Percentiles rank a stretch among this genome's conserved stretches.
Conservation (phyloP, 768 basidiomycete species). For the Podaxis mareebaensis region DNA sequence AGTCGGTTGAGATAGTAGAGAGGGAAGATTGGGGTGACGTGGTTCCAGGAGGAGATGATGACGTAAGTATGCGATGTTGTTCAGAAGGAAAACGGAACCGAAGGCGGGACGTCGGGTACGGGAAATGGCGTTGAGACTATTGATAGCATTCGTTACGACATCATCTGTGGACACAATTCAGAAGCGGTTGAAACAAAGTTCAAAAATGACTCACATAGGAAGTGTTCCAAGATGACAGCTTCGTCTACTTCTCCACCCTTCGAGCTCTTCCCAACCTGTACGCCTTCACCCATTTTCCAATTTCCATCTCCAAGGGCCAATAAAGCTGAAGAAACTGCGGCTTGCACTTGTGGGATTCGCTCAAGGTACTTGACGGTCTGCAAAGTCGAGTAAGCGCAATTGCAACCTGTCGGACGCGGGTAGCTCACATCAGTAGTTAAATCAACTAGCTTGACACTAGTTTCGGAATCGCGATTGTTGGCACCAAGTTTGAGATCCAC, state of each 20-base stretch:
- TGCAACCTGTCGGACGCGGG: background rate
- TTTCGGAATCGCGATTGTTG: slow-evolving; percentile 54
- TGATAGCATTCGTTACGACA: slow-evolving; percentile 65
- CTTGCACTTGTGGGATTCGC: slow-evolving; percentile 66
- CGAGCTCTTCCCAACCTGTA: slow-evolving; percentile 16
- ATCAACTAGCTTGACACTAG: slow-evolving; percentile 65
- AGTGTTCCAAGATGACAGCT: slow-evolving; percentile 69
- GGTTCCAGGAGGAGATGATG: slow-evolving; percentile 58
- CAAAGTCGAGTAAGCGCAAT: slow-evolving; percentile 4
- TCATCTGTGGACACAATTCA: slow-evolving; percentile 50
- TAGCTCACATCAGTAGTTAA: slow-evolving; percentile 45
- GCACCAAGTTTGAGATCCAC: slow-evolving; percentile 74
- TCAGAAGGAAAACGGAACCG: slow-evolving; percentile 76
- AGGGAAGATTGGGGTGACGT: slow-evolving; percentile 41
- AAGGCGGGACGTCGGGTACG: slow-evolving; percentile 62
- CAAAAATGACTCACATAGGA: slow-evolving; percentile 53
- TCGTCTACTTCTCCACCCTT: slow-evolving; percentile 58
- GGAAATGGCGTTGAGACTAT: slow-evolving; percentile 63
- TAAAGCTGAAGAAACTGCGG: slow-evolving; percentile 65
- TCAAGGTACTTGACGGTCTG: slow-evolving; percentile 73
- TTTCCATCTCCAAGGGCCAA: slow-evolving; percentile 81
- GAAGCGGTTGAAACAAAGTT: background rate
- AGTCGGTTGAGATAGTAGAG: slow-evolving; percentile 61
- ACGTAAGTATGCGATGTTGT: slow-evolving; percentile 75
- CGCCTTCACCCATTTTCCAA: slow-evolving; percentile 76